Base-by-base conservation (phyloP, 805 yeast genomes). In the Yarrowia keelungensis region DNA sequence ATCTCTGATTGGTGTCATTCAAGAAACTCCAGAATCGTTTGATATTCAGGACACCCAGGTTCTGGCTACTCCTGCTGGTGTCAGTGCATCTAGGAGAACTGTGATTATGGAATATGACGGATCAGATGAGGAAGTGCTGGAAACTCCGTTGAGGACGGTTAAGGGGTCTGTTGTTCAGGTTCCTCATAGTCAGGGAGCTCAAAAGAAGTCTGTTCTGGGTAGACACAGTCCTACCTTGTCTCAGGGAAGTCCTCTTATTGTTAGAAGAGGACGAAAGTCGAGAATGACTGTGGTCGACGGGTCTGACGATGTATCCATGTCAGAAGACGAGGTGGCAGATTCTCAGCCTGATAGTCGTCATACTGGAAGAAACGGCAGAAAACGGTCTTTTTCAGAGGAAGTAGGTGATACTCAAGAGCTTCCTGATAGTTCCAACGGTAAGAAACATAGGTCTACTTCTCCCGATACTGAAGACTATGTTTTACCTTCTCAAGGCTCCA, bases 241-340 rank as follows among this genome's bases (percentile, higher is more conserved):
- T 32, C 65, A 59, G 15, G 65, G 65, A n/a, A 59, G 65, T 42
- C 65, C 65, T 8, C 32, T 59, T 36, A 19, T 59, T 32, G 41
- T 22, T 7, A 32, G 51, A 16, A 32, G 65, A 45, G 26, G 32
- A 8, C 11, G 51, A 14, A 35, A 14, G 8, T 35, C 46, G 8
- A n/a, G 65, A 35, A 59, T 43, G 51, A 35, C 65, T 8, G 65
- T 59, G 14, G 35, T 59, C 2, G 65, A 59, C 15, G 62, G 47
- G 11, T 41, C 46, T 1, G 62, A 56, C 15, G 62, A 56, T 16
- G 58, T 12, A 2, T 32, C 54, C 45, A 53, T 56, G 39, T 56
- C 64, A 7, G 65, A 59, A 3, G 51, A 59, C 14, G 65, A 45
- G n/a, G 65, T 59, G 1, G 65, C 65, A 0, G 65, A 59, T 8